Base-by-base conservation (phyloP, 2,329 filamentous ascomycete genomes). In the Ambrosiella beaveri region DNA sequence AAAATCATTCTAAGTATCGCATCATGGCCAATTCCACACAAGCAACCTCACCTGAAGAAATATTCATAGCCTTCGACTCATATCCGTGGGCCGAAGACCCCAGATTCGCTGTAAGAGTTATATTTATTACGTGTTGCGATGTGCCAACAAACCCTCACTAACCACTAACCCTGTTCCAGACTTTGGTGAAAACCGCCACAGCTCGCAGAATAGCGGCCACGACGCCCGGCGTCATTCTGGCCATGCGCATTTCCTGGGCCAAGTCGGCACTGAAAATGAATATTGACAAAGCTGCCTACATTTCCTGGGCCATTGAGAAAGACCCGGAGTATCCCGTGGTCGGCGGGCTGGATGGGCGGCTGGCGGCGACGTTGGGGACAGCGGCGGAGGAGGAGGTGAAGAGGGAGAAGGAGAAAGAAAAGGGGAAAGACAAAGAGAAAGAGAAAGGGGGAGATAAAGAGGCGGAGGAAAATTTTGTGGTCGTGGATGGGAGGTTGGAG, bases 41-140 rank as follows among this genome's bases (percentile, higher is more conserved):
- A 27, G 27, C 27, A 27, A 27, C 27, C 3, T 27, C 27, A 4
- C 27, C 27, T 41, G 68, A 69, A 61, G 66, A 71, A 55, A 67
- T 81, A 60, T 86, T 80, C 67, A 70, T 73, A 59, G 77, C 81
- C 61, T 77, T 88, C 55, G 81, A 85, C 64, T 69, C 70, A 27
- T 87, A 87, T 65, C 75, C 78, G 15, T 88, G 84, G 84, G 74
- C 75, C 61, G 76, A 76, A 61, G 85, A 88, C 68, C 73, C 75
- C 56, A 79, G 80, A 62, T 88, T 87, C 65, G 80, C 86, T 70
- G 81, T 81, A 70, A 49, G 63, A 27, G 27, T 27, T 57, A 7
- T 41, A 9, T 12, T 17, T 6, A 37, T 47, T 7, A 13, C 17
- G 13, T 53, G 11, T 15, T 36, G 2, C 15, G 15, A 53, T 12